Percentiles rank a stretch among this genome's conserved stretches.
Conservation (phyloP, 139 green algal genomes). For the Medakamo hakoo region DNA sequence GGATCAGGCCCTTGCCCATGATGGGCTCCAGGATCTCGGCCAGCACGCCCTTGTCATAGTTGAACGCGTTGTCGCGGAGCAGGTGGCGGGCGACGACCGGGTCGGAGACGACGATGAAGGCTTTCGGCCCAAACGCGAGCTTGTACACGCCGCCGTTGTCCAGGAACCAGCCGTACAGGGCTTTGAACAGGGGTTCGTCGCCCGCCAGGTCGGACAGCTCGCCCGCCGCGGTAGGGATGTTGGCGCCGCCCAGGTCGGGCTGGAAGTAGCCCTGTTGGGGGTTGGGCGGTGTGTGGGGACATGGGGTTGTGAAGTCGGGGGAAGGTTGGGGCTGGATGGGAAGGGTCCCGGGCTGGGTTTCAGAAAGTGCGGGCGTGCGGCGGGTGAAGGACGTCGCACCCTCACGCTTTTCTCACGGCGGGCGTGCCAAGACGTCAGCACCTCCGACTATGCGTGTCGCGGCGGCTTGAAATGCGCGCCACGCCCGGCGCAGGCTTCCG, state of each 20-base stretch:
- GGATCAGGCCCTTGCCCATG: slow-evolving; percentile 99
- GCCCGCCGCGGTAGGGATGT: slow-evolving; percentile 66
- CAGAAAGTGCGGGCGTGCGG: too few species aligned
- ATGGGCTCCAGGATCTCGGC: slow-evolving; percentile 98
- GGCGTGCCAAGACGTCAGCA: too few species aligned
- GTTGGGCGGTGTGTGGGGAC: too few species aligned
- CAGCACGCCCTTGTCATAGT: slow-evolving; percentile 95
- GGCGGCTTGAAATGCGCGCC: too few species aligned
- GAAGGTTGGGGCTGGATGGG: too few species aligned
- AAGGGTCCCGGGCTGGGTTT: too few species aligned
- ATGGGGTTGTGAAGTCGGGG: too few species aligned
- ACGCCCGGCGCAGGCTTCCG: too few species aligned
- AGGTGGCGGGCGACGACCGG: slow-evolving; percentile 79
- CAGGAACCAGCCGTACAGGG: slow-evolving; percentile 78
- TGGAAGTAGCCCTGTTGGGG: slow-evolving; percentile 66
- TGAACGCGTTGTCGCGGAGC: slow-evolving; percentile 78
- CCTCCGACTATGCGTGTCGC: too few species aligned
- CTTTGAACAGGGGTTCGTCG: slow-evolving; percentile 82
- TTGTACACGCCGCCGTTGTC: slow-evolving; percentile 85
- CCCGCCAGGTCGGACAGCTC: slow-evolving; percentile 78
- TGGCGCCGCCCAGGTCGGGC: slow-evolving; percentile 69
- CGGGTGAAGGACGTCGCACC: too few species aligned
- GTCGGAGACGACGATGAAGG: slow-evolving; percentile 96
- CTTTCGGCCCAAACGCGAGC: slow-evolving; percentile 95
- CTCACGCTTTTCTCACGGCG: too few species aligned